Percentiles rank a stretch among this genome's conserved stretches.
These are phyloP conservation scores for Ormosia emarginata DNA, from an alignment of 306 rosid genomes.

Conservation along the genomic window DNA sequence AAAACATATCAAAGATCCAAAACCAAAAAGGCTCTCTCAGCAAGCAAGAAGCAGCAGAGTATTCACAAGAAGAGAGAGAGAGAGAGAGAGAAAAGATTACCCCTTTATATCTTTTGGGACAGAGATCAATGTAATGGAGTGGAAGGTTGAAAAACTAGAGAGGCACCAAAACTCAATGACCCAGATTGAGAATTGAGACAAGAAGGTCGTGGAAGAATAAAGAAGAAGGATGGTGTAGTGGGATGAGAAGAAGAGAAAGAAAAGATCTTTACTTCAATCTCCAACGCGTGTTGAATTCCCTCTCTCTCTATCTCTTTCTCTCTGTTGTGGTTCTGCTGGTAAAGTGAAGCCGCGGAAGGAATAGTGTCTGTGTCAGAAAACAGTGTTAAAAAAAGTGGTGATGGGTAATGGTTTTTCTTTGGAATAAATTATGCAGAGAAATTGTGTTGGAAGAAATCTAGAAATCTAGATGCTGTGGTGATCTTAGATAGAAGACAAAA, in stretches of 20 bases:
- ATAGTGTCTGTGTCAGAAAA: conserved; percentile 43
- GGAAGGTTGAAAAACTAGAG: conserved; percentile 26
- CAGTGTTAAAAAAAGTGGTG: conserved; percentile 1
- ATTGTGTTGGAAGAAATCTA: not conserved
- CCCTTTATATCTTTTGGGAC: not conserved
- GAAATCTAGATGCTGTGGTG: not conserved
- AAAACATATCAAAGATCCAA: conserved; percentile 35
- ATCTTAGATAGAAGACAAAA: not conserved
- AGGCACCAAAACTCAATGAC: conserved; percentile 14
- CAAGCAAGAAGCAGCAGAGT: conserved; percentile 23
- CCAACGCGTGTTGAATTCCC: conserved; percentile 31
- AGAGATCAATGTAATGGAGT: not conserved
- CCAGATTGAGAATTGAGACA: conserved; percentile 18
- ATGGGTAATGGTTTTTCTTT: not conserved
- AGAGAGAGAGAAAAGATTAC: not conserved
- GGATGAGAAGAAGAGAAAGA: not conserved
- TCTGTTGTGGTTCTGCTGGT: not conserved
- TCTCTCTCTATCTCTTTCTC: not conserved
- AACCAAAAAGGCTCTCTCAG: conserved; percentile 39
- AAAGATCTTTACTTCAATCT: not conserved
- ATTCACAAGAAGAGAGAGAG: not conserved
- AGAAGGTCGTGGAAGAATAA: not conserved
- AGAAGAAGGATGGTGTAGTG: not conserved
- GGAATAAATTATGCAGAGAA: not conserved
- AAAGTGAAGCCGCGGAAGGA: conserved; percentile 44